Conservation (phyloP, 176 grass and related monocot genomes). For the Carex myosuroides region DNA sequence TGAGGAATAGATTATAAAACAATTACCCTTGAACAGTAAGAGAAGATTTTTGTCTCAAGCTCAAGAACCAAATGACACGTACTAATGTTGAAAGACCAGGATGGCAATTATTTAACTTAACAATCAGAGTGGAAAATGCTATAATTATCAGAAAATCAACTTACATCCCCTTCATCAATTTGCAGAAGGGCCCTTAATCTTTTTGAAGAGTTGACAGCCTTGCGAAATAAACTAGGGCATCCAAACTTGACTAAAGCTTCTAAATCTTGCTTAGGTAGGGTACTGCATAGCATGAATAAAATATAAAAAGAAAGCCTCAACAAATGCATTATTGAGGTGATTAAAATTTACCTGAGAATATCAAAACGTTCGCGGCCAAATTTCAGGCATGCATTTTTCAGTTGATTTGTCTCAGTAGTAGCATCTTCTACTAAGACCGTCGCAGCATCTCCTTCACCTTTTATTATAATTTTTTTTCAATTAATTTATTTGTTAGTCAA, state of each 20-base stretch:
- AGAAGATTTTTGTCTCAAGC: background rate
- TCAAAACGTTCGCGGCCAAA: constrained; percentile 79
- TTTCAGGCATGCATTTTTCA: constrained; percentile 93
- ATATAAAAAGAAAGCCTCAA: constrained; percentile 27
- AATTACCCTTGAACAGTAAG: background rate
- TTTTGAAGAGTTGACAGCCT: constrained; percentile 81
- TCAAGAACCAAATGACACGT: background rate
- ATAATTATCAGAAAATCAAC: constrained; percentile 15
- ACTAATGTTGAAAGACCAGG: background rate
- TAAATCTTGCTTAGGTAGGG: constrained; percentile 64
- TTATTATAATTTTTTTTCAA: background rate
- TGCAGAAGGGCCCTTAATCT: constrained; percentile 60
- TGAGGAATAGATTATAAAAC: background rate
- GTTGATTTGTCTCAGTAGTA: constrained; percentile 28
- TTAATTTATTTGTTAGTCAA: background rate
- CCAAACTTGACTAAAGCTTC: constrained; percentile 52
- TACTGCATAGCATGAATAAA: constrained; percentile 34
- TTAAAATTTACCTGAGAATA: constrained; percentile 49
- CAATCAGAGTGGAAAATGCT: background rate
- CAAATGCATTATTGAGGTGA: background rate
- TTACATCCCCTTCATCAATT: constrained; percentile 79
- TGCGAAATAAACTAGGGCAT: constrained; percentile 69
- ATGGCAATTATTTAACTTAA: background rate
- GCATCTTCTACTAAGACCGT: background rate
- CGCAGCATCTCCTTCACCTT: background rate